phyloP scores from a whole-genome alignment of 352 stramenopile genomes.

The Phytophthora capsici region DNA sequence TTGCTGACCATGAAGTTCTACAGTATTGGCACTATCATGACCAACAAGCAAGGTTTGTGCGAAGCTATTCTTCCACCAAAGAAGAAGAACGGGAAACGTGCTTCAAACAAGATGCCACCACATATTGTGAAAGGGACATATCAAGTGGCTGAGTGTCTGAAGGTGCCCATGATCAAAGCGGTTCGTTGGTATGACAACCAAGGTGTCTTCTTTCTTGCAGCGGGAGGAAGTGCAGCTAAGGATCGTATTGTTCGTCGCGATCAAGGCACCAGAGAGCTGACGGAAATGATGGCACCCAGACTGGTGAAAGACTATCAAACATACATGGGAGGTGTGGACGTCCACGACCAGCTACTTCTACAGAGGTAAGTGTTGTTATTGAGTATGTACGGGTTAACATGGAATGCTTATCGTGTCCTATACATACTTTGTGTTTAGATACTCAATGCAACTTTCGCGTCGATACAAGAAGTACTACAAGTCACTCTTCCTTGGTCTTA shows the following conservation, averaged over 20 bases:
- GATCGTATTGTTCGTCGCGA: too few species aligned
- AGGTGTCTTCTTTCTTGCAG: too few species aligned
- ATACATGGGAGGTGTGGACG: neutral
- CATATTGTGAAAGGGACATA: too few species aligned
- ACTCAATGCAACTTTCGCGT: neutral
- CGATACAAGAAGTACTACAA: slow-evolving; percentile 7
- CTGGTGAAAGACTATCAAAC: slow-evolving; percentile 1
- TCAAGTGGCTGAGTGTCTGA: too few species aligned
- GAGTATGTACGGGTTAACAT: neutral
- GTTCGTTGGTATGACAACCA: too few species aligned
- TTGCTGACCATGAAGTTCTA: neutral
- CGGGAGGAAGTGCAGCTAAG: too few species aligned
- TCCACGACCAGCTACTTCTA: neutral
- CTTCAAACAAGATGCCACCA: too few species aligned
- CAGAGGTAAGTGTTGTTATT: neutral
- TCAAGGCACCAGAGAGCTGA: too few species aligned
- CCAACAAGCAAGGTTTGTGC: neutral
- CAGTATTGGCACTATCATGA: neutral
- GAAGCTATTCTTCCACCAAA: neutral
- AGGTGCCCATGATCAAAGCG: too few species aligned
- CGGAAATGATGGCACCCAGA: too few species aligned
- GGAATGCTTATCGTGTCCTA: neutral
- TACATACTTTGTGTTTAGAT: neutral
- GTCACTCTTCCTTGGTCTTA: neutral
- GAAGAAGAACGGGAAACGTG: too few species aligned